A percentile compares a stretch with the other conserved stretches of the same genome.
Evolutionary conservation across 371 early-diverging fungal species (phyloP).

Genomic region (Mortierella sp.): DNA sequence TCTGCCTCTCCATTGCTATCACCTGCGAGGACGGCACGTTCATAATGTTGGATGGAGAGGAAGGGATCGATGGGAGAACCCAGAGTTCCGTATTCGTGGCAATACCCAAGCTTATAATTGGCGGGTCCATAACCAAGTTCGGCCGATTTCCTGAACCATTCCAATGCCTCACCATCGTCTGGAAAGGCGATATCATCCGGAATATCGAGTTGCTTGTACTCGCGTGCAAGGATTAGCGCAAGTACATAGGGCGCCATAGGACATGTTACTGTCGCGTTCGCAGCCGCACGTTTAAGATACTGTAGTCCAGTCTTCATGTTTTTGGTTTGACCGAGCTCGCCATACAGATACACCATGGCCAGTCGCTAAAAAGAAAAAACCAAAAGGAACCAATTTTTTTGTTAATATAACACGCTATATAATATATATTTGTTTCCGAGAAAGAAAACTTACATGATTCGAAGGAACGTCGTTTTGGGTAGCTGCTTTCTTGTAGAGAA

Average conservation of each 20-base stretch:
- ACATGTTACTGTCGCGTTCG: slow-evolving; percentile 69
- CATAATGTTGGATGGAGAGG: slow-evolving; percentile 79
- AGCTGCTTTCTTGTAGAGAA: slow-evolving; percentile 80
- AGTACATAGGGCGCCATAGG: slow-evolving; percentile 77
- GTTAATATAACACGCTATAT: no score
- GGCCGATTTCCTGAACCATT: slow-evolving; percentile 62
- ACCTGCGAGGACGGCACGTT: slow-evolving; percentile 87
- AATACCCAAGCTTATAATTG: slow-evolving; percentile 79
- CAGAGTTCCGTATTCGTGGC: slow-evolving; percentile 80
- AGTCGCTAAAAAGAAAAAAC: slow-evolving; percentile 51
- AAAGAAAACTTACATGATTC: slow-evolving; percentile 79
- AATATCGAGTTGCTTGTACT: slow-evolving; percentile 36
- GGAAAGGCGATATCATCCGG: slow-evolving; percentile 54
- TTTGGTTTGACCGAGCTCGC: slow-evolving; percentile 65
- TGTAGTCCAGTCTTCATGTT: slow-evolving; percentile 75
- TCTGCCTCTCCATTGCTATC: slow-evolving; percentile 84
- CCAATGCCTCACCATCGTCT: slow-evolving; percentile 52
- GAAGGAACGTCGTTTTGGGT: slow-evolving; percentile 72
- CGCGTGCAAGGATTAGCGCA: slow-evolving; percentile 62
- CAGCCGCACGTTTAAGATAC: slow-evolving; percentile 75
- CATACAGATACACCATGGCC: slow-evolving; percentile 66
- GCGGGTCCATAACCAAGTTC: slow-evolving; percentile 72
- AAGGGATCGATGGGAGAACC: slow-evolving; percentile 72
- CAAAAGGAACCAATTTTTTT: background rate
- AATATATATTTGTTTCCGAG: no score